Percentiles rank a stretch among this genome's conserved stretches.
These are phyloP conservation scores for Piloderma croceum DNA, from an alignment of 768 basidiomycete species.

Conservation along the genomic window DNA sequence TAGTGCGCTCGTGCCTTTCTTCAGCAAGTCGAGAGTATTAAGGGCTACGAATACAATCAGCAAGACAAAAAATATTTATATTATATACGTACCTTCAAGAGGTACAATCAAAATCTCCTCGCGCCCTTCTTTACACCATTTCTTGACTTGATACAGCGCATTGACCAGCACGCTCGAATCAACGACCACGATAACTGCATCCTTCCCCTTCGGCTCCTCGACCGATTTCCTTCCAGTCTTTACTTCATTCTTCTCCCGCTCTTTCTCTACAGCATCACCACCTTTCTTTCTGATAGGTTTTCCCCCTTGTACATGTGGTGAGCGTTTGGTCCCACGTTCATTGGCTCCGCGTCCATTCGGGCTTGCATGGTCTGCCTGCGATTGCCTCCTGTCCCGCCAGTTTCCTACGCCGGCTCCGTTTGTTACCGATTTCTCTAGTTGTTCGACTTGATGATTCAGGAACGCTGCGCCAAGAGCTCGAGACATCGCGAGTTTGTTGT, in stretches of 20 bases:
- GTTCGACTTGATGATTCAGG: conserved; percentile 81
- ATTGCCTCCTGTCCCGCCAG: conserved; percentile 51
- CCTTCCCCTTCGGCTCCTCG: conserved; percentile 39
- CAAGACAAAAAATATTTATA: background rate
- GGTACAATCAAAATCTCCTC: conserved; percentile 79
- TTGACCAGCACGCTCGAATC: conserved; percentile 82
- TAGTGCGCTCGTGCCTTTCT: conserved; percentile 77
- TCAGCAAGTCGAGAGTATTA: conserved; percentile 86
- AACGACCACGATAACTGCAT: conserved; percentile 71
- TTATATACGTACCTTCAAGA: conserved; percentile 65
- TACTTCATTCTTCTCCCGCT: conserved; percentile 10
- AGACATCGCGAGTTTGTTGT: conserved; percentile 75
- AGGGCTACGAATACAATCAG: conserved; percentile 47
- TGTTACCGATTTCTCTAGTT: conserved; percentile 72
- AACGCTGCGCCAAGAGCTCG: conserved; percentile 84
- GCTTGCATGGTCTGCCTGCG: conserved; percentile 12
- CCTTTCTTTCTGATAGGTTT: conserved; percentile 18
- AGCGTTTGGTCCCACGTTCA: conserved; percentile 19
- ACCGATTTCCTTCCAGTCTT: conserved; percentile 24
- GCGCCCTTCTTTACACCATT: conserved; percentile 73
- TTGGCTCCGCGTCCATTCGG: conserved; percentile 10
- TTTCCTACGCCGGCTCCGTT: conserved; percentile 49
- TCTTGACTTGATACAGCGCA: conserved; percentile 71
- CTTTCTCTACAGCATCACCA: conserved; percentile 8
- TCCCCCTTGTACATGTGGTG: conserved; percentile 9